Conservation (phyloP, 306 rosid species). For the Rosa persica region DNA sequence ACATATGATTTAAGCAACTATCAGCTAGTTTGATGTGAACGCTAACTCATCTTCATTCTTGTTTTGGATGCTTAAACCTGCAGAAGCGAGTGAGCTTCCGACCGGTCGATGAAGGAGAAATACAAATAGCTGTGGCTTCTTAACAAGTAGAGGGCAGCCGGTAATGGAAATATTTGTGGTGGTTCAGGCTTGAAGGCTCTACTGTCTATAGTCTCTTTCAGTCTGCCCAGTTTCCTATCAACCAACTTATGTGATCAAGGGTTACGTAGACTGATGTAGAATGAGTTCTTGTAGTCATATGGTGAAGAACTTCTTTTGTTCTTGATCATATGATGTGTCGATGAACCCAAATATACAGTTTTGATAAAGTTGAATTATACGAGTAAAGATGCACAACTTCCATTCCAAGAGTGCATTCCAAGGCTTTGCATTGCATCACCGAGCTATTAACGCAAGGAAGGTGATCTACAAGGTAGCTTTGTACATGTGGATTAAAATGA, state of each 20-base stretch:
- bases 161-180: background rate
- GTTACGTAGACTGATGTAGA: slow-evolving; percentile 1
- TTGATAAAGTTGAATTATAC: background rate
- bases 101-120: slow-evolving; percentile 52
- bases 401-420: background rate
- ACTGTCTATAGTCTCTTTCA: background rate
- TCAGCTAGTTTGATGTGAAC: background rate
- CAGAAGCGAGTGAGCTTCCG: slow-evolving; percentile 89
- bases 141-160: background rate
- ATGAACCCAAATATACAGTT: background rate
- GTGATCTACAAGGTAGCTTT: background rate
- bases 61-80: slow-evolving; percentile 22
- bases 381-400: background rate
- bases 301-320: background rate
- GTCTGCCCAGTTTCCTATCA: slow-evolving; percentile 3
- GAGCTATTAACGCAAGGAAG: too few species aligned
- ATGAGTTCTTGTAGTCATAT: background rate
- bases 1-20: background rate
- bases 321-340: background rate
- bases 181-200: background rate
- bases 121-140: slow-evolving; percentile 56
- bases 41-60: background rate
- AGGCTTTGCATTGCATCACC: background rate
- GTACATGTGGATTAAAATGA: background rate
- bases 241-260: background rate